Evolutionary conservation across 2,329 filamentous ascomycete genomes (phyloP).

Genomic region (Cercospora sesami): DNA sequence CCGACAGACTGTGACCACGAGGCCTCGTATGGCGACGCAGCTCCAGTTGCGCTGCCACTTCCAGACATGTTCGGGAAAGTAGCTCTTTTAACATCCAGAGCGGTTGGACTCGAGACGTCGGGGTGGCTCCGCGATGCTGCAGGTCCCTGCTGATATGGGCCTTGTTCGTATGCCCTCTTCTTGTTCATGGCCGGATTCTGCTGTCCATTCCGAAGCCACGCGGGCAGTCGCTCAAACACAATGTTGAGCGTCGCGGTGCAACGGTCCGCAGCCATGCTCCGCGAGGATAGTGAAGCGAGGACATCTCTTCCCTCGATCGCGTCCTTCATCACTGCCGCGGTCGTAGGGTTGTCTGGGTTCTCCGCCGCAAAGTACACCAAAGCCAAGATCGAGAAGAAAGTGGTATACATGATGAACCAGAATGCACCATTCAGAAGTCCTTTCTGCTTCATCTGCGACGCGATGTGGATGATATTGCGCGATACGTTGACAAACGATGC

Average conservation of each 20-base stretch:
- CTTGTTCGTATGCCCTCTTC: constrained; percentile 48
- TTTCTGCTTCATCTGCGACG: constrained; percentile 72
- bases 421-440: constrained; percentile 76
- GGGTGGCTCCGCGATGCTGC: constrained; percentile 34
- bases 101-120: constrained; percentile 27
- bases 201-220: constrained; percentile 49
- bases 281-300: constrained; percentile 73
- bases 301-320: constrained; percentile 82
- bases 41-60: constrained; percentile 13
- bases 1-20: constrained; percentile 30
- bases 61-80: constrained; percentile 32
- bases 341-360: constrained; percentile 72
- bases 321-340: constrained; percentile 79
- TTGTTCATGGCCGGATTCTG: constrained; percentile 45
- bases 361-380: constrained; percentile 78
- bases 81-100: constrained; percentile 25
- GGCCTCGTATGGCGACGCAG: constrained; percentile 22
- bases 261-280: constrained; percentile 84
- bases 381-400: constrained; percentile 78
- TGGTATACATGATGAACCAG: constrained; percentile 84
- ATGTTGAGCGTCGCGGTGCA: constrained; percentile 75
- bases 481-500: constrained; percentile 66
- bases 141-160: constrained; percentile 15
- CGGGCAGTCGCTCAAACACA: constrained; percentile 81
- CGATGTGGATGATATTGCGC: constrained; percentile 76